phyloP scores from a whole-genome alignment of 2,329 filamentous ascomycete species.

The Fusarium sp. region DNA sequence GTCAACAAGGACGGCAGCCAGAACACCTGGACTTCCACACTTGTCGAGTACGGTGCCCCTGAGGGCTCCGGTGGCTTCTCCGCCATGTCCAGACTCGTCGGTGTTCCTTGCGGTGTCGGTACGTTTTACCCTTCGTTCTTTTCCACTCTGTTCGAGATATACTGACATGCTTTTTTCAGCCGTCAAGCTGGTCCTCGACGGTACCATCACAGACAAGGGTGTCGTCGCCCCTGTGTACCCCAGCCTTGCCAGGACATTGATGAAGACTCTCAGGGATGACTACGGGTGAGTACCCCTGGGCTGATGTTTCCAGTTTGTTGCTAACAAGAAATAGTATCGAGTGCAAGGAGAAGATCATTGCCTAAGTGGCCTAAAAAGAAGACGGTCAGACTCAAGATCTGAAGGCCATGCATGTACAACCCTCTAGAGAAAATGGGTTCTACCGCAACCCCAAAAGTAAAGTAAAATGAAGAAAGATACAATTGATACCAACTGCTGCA shows the following conservation, averaged over 20 bases:
- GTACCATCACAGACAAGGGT: constrained; percentile 78
- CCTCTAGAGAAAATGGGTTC: not conserved
- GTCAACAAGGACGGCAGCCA: constrained; percentile 73
- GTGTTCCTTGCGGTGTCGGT: constrained; percentile 69
- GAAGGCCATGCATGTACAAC: not conserved
- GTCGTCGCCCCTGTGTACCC: constrained; percentile 82
- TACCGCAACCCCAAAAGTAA: constrained; percentile 16
- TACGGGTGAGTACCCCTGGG: constrained; percentile 62
- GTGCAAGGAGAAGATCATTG: constrained; percentile 37
- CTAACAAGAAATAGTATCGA: constrained; percentile 23
- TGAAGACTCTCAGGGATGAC: constrained; percentile 82
- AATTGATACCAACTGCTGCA: not conserved
- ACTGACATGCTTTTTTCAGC: constrained; percentile 51
- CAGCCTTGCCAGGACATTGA: constrained; percentile 78
- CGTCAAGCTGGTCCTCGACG: constrained; percentile 82
- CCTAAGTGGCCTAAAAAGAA: constrained; percentile 11
- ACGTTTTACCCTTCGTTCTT: constrained; percentile 1
- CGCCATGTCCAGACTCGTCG: constrained; percentile 87
- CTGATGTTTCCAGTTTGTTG: not conserved
- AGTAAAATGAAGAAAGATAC: constrained; percentile 19
- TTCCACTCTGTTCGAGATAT: not conserved
- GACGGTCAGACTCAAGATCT: not conserved
- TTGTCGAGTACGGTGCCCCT: constrained; percentile 85
- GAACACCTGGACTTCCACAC: constrained; percentile 83
- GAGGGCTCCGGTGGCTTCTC: constrained; percentile 81